A percentile compares a stretch with the other conserved stretches of the same genome.
phyloP scores from a whole-genome alignment of 306 rosid species.

The Medicago ruthenica region DNA sequence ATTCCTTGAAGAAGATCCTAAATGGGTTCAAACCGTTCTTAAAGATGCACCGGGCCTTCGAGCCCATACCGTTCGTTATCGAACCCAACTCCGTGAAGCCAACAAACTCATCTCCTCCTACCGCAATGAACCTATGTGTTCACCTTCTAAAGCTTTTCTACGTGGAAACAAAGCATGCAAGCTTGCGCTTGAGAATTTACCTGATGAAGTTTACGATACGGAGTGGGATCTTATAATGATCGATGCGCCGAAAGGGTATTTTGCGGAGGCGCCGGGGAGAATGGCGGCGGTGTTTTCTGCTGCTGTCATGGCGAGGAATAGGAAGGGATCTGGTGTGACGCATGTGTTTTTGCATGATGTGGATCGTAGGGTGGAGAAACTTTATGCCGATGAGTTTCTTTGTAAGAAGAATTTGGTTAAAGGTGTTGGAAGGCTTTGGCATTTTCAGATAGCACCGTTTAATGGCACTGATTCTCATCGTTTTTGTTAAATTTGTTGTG shows the following conservation, averaged over 20 bases:
- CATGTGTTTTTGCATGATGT: constrained; percentile 91
- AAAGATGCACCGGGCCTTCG: constrained; percentile 64
- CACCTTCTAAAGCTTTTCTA: constrained; percentile 53
- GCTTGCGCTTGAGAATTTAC: constrained; percentile 75
- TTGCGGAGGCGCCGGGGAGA: constrained; percentile 83
- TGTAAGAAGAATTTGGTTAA: constrained; percentile 46
- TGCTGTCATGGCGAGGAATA: constrained; percentile 82
- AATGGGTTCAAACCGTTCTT: constrained; percentile 79
- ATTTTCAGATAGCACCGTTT: not conserved
- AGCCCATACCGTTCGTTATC: constrained; percentile 70
- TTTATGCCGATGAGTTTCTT: constrained; percentile 75
- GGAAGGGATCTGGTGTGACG: constrained; percentile 75
- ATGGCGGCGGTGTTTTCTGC: constrained; percentile 92
- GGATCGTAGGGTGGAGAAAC: constrained; percentile 85
- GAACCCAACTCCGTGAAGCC: constrained; percentile 73
- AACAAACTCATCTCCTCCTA: constrained; percentile 52
- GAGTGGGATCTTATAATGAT: constrained; percentile 97
- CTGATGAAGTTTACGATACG: constrained; percentile 68
- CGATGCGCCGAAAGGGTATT: constrained; percentile 88
- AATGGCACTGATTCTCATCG: not conserved
- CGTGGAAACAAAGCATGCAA: constrained; percentile 62
- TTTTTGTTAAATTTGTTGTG: not conserved
- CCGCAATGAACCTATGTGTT: constrained; percentile 53
- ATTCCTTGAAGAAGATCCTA: constrained; percentile 90
- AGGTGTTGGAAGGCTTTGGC: constrained; percentile 3